Evolutionary conservation across 257 asterid genomes (phyloP), one percentile per base, ranked within the genome.

Genomic region (Jacaranda copaia): DNA sequence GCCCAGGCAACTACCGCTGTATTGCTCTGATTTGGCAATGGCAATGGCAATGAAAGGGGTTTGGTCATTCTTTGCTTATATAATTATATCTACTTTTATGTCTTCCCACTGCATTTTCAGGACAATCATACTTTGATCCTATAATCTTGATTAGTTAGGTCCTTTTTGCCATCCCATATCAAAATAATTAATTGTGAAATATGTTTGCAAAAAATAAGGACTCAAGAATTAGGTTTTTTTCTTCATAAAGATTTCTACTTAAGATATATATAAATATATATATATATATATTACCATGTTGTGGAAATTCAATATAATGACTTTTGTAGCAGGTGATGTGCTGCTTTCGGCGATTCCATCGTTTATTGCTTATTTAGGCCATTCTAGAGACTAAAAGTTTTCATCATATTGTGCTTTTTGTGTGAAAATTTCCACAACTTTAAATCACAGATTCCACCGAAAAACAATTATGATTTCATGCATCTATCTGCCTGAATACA

Each of bases 381-480:
- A 5, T 19, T 46, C 25, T 46, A 52, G 7, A 12, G 65, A 6
- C 19, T 12, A 20, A 59, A 25, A 59, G 40, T 3, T 59, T 5
- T 9, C 40, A n/a, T 3, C 42, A 49, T 45, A 6, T 36, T 14
- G 42, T 59, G 65, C 38, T 52, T 35, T 5, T 19, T 56, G 8
- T 12, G 8, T 3, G 40, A 45, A 13, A 49, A 32, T 25, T 25
- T 69, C 12, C 35, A 69, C 61, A 51, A 10, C 46, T 32, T 69
- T 5, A 43, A 55, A 39, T 68, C 73, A 68, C 59, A 68, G 73
- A 68, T 45, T 67, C 72, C 57, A 67, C 57, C 58, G 40, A 43
- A 25, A 25, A 25, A 25, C 32, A 25, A 25, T 25, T 25, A 62
- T 62, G 38, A n/a, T 25, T 60, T 60, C 43, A 42, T 42, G 0